These are phyloP conservation scores for Globisporangium emineosum DNA, from an alignment of 352 stramenopile genomes.

Conservation along the genomic window DNA sequence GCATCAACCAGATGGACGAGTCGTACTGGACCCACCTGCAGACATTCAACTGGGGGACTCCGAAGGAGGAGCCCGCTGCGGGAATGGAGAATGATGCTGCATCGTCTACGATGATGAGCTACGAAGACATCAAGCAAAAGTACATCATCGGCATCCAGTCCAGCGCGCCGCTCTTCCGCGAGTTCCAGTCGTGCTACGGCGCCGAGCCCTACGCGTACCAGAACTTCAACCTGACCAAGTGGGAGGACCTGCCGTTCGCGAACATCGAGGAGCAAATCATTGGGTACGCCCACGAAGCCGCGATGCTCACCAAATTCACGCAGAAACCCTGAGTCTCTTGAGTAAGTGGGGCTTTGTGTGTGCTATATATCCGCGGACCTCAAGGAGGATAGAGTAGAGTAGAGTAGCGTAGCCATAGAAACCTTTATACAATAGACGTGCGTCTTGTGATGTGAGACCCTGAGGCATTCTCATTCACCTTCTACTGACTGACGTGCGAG, in stretches of 20 bases:
- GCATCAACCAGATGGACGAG: constrained; percentile 35
- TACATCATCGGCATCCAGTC: constrained; percentile 45
- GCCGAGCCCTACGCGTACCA: constrained; percentile 29
- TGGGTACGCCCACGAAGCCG: constrained; percentile 47
- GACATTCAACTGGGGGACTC: constrained; percentile 33
- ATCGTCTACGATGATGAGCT: constrained; percentile 28
- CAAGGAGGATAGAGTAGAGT: background rate
- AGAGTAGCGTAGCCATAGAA: background rate
- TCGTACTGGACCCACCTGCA: constrained; percentile 45
- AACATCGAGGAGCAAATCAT: constrained; percentile 51
- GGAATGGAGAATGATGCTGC: background rate
- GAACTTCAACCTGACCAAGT: constrained; percentile 45
- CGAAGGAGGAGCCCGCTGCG: too few species aligned
- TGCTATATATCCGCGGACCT: background rate
- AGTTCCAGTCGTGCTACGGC: constrained; percentile 53
- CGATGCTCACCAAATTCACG: constrained; percentile 22
- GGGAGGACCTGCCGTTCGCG: constrained; percentile 36
- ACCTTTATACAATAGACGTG: background rate
- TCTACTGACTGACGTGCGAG: too few species aligned
- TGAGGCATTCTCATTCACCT: too few species aligned
- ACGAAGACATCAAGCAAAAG: constrained; percentile 38
- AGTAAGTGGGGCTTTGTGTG: background rate
- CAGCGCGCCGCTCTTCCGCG: constrained; percentile 39
- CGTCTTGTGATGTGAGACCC: background rate
- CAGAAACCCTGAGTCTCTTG: background rate